phyloP scores from a whole-genome alignment of 1,139 yeast genomes.

The Diutina neorugosa region DNA sequence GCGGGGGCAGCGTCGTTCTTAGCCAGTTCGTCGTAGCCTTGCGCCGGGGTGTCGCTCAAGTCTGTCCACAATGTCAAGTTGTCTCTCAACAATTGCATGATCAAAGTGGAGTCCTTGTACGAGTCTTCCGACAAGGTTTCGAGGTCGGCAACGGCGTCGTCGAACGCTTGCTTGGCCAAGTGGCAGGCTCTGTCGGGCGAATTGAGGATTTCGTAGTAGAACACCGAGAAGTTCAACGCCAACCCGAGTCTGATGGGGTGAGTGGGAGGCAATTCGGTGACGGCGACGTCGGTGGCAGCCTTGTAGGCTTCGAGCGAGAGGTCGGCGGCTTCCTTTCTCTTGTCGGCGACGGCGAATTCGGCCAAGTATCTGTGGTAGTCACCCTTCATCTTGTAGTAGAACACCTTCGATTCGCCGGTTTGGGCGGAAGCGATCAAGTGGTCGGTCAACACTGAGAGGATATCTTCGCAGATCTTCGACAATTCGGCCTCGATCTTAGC shows the following conservation, averaged over 20 bases:
- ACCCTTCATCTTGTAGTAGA: slow-evolving; percentile 99
- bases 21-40: slow-evolving; percentile 8
- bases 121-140: slow-evolving; percentile 97
- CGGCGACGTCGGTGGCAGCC: slow-evolving; percentile 93
- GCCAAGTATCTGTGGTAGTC: slow-evolving; percentile 99
- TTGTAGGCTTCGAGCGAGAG: slow-evolving; percentile 90
- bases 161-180: slow-evolving; percentile 97
- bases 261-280: slow-evolving; percentile 93
- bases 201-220: slow-evolving; percentile 94
- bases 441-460: slow-evolving; percentile 73
- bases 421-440: slow-evolving; percentile 91
- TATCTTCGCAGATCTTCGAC: slow-evolving; percentile 89
- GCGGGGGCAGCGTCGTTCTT: slow-evolving; percentile 1
- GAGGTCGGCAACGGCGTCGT: slow-evolving; percentile 97
- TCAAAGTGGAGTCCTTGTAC: slow-evolving; percentile 94
- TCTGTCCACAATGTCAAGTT: slow-evolving; percentile 98
- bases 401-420: slow-evolving; percentile 95
- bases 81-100: slow-evolving; percentile 97
- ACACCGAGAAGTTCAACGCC: slow-evolving; percentile 95
- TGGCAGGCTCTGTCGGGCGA: slow-evolving; percentile 98
- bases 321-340: slow-evolving; percentile 88
- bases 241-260: slow-evolving; percentile 97
- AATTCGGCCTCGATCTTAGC: slow-evolving; percentile 89
- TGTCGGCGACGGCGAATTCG: slow-evolving; percentile 85
- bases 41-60: slow-evolving; percentile 78